Evolutionary conservation across 495 filamentous ascomycete genomes (phyloP).

Genomic region (Aspergillus bertholletiae): DNA sequence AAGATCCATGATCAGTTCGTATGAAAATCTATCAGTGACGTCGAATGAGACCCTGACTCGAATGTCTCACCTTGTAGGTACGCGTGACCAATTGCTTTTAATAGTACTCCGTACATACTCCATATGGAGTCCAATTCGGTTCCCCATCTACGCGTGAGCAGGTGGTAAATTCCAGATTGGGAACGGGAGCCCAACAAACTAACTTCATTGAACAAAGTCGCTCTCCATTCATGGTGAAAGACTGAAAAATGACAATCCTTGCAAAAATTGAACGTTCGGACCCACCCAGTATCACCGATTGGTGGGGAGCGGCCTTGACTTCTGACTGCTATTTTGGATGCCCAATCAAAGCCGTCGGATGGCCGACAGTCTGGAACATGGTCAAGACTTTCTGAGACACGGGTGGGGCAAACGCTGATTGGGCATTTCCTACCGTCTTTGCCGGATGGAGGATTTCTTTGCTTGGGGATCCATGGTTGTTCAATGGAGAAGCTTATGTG

Average conservation of each 20-base stretch:
- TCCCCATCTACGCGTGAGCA: not conserved
- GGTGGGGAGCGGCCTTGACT: not conserved
- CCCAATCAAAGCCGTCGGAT: constrained; percentile 2
- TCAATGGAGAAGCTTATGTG: no score
- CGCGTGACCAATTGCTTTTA: not conserved
- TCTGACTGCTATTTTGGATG: constrained; percentile 11
- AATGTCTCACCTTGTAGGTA: not conserved
- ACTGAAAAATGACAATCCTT: not conserved
- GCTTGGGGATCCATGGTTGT: not conserved
- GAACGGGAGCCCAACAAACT: no score
- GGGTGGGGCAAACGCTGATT: not conserved
- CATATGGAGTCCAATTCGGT: no score
- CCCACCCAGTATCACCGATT: not conserved
- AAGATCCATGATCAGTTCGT: no score
- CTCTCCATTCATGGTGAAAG: not conserved
- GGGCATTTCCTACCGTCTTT: no score
- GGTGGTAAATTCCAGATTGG: not conserved
- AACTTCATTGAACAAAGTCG: not conserved
- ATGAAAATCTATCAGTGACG: not conserved
- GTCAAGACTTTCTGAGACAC: constrained; percentile 8
- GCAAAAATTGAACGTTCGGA: not conserved
- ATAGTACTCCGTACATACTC: no score
- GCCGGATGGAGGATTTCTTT: no score
- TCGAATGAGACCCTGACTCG: not conserved
- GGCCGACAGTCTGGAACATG: constrained; percentile 7